A percentile compares a stretch with the other conserved stretches of the same genome.
phyloP scores from a whole-genome alignment of 23 red algal genomes.

The Gracilaria domingensis region DNA sequence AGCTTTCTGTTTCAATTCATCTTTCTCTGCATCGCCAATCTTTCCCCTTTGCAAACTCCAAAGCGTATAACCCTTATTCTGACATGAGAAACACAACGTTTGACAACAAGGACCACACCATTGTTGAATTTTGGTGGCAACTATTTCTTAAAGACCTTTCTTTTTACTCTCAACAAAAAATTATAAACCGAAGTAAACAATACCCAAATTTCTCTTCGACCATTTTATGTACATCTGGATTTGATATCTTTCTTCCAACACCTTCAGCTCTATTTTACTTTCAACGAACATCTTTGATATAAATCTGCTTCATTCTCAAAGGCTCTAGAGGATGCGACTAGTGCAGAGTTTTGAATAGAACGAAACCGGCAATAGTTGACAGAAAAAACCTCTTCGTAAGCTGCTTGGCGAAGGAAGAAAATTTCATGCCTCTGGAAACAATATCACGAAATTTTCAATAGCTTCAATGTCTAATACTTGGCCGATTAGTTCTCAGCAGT shows the following conservation, averaged over 20 bases:
- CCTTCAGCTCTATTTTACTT: neutral
- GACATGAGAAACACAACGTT: neutral
- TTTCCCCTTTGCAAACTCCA: neutral
- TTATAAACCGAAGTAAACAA: neutral
- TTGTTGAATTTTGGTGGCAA: neutral
- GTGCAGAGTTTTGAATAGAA: neutral
- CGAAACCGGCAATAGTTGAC: neutral
- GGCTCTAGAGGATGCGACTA: neutral
- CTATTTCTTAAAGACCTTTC: neutral
- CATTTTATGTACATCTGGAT: neutral
- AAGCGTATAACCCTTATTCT: neutral
- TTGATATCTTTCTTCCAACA: neutral
- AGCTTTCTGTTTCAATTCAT: slow-evolving; percentile 3
- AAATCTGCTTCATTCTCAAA: slow-evolving; percentile 4
- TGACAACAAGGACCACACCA: slow-evolving; percentile 1
- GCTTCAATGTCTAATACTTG: neutral
- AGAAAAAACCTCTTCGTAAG: neutral
- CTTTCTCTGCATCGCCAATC: neutral
- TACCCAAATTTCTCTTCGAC: neutral
- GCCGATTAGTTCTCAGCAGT: neutral
- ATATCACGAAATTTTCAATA: neutral
- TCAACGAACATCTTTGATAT: neutral
- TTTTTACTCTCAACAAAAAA: neutral
- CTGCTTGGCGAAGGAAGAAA: slow-evolving; percentile 4
- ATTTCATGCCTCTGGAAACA: neutral